Percentiles rank a stretch among this genome's conserved stretches.
Conservation (phyloP, 768 basidiomycete genomes). For the Psilocybe sp. region DNA sequence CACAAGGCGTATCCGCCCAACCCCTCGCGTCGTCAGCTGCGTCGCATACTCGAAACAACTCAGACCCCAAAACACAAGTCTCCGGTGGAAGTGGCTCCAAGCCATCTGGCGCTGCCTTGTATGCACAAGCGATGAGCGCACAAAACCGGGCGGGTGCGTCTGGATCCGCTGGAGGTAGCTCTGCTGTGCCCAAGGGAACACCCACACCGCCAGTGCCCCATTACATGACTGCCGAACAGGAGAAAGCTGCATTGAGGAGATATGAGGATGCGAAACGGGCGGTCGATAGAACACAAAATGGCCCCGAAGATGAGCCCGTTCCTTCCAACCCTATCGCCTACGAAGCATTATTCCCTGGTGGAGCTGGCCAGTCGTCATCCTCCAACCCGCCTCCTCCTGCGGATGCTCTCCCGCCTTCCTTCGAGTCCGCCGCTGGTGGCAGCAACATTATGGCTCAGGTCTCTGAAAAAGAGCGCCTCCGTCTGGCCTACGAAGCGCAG, state of each 20-base stretch:
- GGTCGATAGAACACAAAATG: conserved; percentile 55
- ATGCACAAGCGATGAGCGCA: conserved; percentile 30
- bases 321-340: conserved; percentile 49
- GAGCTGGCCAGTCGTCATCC: conserved; percentile 12
- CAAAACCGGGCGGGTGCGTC: conserved; percentile 12
- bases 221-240: conserved; percentile 65
- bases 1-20: conserved; percentile 41
- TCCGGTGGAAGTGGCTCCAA: conserved; percentile 20
- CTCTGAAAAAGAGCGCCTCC: conserved; percentile 70
- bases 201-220: conserved; percentile 33
- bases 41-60: conserved; percentile 17
- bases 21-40: conserved; percentile 16
- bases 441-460: conserved; percentile 35
- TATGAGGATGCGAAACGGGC: conserved; percentile 74
- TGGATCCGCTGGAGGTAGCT: conserved; percentile 16
- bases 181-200: conserved; percentile 14
- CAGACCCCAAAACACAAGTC: conserved; percentile 14
- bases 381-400: conserved; percentile 27
- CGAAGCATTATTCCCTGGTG: conserved; percentile 55
- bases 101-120: conserved; percentile 21
- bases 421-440: conserved; percentile 39
- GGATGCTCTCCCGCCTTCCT: conserved; percentile 48
- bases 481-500: conserved; percentile 60
- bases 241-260: conserved; percentile 66
- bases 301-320: conserved; percentile 2